phyloP scores from a whole-genome alignment of 1,139 yeast genomes.

The Geotrichum histeridarum region DNA sequence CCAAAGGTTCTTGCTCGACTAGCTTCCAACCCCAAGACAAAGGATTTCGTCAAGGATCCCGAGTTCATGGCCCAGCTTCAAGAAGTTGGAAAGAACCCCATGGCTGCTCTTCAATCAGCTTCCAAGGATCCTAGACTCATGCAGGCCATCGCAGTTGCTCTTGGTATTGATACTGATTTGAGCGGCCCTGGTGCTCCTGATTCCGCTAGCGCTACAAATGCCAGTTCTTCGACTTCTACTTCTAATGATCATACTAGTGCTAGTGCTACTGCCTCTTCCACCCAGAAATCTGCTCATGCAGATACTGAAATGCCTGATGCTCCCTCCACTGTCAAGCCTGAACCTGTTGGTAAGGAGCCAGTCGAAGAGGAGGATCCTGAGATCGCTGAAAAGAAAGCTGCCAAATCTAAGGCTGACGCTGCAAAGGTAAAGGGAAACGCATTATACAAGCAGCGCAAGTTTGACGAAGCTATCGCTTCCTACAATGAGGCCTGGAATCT shows the following conservation, averaged over 20 bases:
- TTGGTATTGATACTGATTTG: slow-evolving; percentile 62
- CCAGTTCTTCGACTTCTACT: too few relatives aligned
- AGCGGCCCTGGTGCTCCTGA: slow-evolving; percentile 26
- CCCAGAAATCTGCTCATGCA: slow-evolving; percentile 30
- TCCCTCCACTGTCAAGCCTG: slow-evolving; percentile 31
- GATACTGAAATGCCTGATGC: slow-evolving; percentile 17
- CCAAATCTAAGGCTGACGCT: slow-evolving; percentile 77
- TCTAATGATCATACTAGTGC: too few relatives aligned
- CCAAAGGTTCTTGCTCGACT: slow-evolving; percentile 74
- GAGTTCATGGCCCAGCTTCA: slow-evolving; percentile 66
- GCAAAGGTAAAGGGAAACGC: slow-evolving; percentile 83
- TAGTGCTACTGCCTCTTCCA: slow-evolving; percentile 21
- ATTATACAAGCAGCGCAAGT: slow-evolving; percentile 78
- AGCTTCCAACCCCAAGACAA: slow-evolving; percentile 79
- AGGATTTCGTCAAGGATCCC: slow-evolving; percentile 84
- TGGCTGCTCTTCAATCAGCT: slow-evolving; percentile 53
- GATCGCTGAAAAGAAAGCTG: slow-evolving; percentile 43
- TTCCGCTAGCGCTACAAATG: too few relatives aligned
- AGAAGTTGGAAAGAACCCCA: slow-evolving; percentile 67
- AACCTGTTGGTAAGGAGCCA: slow-evolving; percentile 37
- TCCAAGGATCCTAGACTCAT: slow-evolving; percentile 79
- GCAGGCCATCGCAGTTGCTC: slow-evolving; percentile 79
- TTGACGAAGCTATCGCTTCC: slow-evolving; percentile 85
- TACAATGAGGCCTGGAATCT: slow-evolving; percentile 85
- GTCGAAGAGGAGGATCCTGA: slow-evolving; percentile 31